Percentiles rank a stretch among this genome's conserved stretches.
These are phyloP conservation scores for Cryptosporidium parvum DNA, from an alignment of 169 alveolate genomes.

Conservation along the genomic window DNA sequence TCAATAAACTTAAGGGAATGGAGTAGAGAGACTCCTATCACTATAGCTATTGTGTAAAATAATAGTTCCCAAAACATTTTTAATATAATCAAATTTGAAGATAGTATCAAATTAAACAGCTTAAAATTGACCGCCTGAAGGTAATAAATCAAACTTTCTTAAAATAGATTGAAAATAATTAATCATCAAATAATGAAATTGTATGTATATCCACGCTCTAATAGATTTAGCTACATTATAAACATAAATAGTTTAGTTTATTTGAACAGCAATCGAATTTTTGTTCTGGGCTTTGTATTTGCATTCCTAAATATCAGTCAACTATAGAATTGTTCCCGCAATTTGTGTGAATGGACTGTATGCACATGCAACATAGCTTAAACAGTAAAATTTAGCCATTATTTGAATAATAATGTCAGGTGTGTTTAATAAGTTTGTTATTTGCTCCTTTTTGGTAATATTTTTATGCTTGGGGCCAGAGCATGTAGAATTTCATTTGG, in stretches of 20 bases:
- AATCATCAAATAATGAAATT: background rate
- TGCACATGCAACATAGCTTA: background rate
- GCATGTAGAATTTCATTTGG: background rate
- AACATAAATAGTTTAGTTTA: too few relatives aligned
- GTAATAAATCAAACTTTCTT: too few relatives aligned
- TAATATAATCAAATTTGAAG: background rate
- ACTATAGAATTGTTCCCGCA: background rate
- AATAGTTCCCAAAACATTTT: constrained; percentile 33
- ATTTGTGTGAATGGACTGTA: background rate
- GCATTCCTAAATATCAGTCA: background rate
- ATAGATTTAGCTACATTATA: too few relatives aligned
- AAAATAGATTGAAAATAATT: too few relatives aligned
- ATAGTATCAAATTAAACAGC: background rate
- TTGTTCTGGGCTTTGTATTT: background rate
- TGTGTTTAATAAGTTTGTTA: background rate
- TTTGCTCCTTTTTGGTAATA: background rate
- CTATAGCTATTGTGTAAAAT: background rate
- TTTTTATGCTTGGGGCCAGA: background rate
- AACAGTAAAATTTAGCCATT: background rate
- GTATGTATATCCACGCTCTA: too few relatives aligned
- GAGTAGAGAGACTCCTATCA: constrained; percentile 37
- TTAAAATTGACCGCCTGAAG: background rate
- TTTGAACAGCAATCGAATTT: too few relatives aligned
- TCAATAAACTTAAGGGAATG: constrained; percentile 22
- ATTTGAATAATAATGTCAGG: background rate